These are phyloP conservation scores for Kwoniella botswanensis DNA, from an alignment of 768 basidiomycete species.

Conservation along the genomic window DNA sequence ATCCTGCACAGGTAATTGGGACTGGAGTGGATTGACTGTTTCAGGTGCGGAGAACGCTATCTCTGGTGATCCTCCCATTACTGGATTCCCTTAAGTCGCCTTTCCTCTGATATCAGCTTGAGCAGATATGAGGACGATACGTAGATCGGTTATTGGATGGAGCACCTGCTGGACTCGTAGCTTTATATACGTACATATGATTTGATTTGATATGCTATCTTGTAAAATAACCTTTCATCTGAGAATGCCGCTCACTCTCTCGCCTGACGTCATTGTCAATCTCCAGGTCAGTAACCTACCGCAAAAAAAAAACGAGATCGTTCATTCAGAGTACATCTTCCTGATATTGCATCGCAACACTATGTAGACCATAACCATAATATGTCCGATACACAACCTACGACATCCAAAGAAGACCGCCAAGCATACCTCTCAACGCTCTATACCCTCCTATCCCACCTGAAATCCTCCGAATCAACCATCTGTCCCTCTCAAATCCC, in stretches of 20 bases:
- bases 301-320: no score
- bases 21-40: constrained; percentile 11
- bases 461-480: not conserved
- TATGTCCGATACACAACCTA: not conserved
- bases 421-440: constrained; percentile 2
- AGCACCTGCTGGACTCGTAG: not conserved
- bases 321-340: no score
- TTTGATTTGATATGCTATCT: not conserved
- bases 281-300: no score
- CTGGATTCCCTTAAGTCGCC: not conserved
- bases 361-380: not conserved
- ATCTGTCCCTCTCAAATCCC: constrained; percentile 51
- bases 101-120: no score
- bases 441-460: not conserved
- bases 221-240: not conserved
- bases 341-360: no score
- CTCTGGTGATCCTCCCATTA: constrained; percentile 16
- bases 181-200: not conserved
- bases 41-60: constrained; percentile 3
- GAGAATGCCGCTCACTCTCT: not conserved
- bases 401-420: not conserved
- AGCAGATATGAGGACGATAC: no score
- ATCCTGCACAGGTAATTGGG: constrained; percentile 7
- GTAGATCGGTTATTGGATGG: not conserved
- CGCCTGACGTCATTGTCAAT: not conserved